phyloP scores from a whole-genome alignment of 75 land plant species.

The Isoetes taiwanensis region DNA sequence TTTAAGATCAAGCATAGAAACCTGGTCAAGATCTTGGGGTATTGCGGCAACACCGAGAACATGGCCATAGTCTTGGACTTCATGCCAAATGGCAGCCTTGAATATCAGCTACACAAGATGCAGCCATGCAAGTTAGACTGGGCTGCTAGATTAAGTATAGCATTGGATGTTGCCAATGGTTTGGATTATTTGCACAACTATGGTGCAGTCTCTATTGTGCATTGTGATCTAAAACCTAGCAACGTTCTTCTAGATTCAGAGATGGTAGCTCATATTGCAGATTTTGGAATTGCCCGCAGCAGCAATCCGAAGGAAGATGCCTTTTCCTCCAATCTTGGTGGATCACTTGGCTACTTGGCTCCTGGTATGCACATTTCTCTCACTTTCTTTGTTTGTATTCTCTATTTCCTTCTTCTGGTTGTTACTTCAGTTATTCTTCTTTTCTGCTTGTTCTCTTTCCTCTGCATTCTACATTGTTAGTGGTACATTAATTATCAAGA shows the following conservation, averaged over 20 bases:
- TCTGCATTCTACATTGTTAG: too few relatives aligned
- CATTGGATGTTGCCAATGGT: slow-evolving; percentile 11
- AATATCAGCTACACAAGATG: slow-evolving; percentile 10
- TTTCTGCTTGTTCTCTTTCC: too few relatives aligned
- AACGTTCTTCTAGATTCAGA: slow-evolving; percentile 14
- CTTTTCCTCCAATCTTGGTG: too few relatives aligned
- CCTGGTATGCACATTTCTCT: too few relatives aligned
- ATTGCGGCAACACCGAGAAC: slow-evolving; percentile 20
- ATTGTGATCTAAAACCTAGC: slow-evolving; percentile 17
- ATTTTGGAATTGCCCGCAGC: slow-evolving; percentile 18
- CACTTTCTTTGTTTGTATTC: too few relatives aligned
- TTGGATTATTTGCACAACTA: slow-evolving; percentile 11
- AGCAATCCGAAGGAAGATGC: too few relatives aligned
- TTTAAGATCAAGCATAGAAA: slow-evolving; percentile 47
- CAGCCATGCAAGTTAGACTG: background rate
- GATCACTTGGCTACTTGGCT: too few relatives aligned
- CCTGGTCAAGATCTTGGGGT: slow-evolving; percentile 43
- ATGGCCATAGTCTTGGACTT: slow-evolving; percentile 6
- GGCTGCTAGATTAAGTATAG: slow-evolving; percentile 6
- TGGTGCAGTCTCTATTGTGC: slow-evolving; percentile 9
- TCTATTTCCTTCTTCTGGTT: too few relatives aligned
- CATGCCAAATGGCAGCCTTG: slow-evolving; percentile 19
- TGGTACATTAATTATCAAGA: too few relatives aligned
- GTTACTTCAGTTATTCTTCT: too few relatives aligned
- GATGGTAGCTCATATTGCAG: slow-evolving; percentile 13